Conservation (phyloP, 176 grass and related monocot genomes). For the Carex scoparia region DNA sequence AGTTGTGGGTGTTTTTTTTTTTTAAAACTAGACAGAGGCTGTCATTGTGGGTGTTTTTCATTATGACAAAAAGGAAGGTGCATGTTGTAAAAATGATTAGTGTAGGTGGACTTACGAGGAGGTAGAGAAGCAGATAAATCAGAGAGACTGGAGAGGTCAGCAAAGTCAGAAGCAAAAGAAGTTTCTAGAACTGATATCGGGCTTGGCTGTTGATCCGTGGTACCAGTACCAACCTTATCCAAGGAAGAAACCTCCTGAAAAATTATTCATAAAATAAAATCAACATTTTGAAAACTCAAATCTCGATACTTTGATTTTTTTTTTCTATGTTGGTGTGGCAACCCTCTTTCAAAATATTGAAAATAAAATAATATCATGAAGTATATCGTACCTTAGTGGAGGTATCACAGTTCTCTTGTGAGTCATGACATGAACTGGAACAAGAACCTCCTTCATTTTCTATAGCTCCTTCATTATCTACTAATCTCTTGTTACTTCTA, state of each 20-base stretch:
- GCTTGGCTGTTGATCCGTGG: slow-evolving; percentile 55
- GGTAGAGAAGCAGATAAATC: slow-evolving; percentile 36
- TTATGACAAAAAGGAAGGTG: not conserved
- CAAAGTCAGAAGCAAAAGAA: slow-evolving; percentile 46
- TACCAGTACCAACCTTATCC: slow-evolving; percentile 33
- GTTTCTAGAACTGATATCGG: slow-evolving; percentile 67
- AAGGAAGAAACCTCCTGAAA: slow-evolving; percentile 44
- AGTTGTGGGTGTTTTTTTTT: not conserved
- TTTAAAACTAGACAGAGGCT: not conserved
- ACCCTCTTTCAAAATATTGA: not conserved
- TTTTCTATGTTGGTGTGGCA: not conserved
- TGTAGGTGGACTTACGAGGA: slow-evolving; percentile 55
- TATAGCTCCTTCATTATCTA: slow-evolving; percentile 1
- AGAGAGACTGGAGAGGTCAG: slow-evolving; percentile 45
- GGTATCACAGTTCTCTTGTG: slow-evolving; percentile 19
- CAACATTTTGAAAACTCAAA: not conserved
- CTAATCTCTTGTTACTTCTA: slow-evolving; percentile 47
- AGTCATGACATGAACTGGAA: slow-evolving; percentile 30
- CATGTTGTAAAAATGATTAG: not conserved
- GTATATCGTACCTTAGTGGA: slow-evolving; percentile 46
- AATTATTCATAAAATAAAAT: slow-evolving; percentile 22
- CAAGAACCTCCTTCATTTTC: slow-evolving; percentile 23
- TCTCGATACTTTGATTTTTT: not conserved
- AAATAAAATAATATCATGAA: slow-evolving; percentile 17
- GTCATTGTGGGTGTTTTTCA: not conserved